Evolutionary conservation across 345 rosid species (phyloP), one percentile per base, ranked within the genome.

Genomic region (Punica granatum): DNA sequence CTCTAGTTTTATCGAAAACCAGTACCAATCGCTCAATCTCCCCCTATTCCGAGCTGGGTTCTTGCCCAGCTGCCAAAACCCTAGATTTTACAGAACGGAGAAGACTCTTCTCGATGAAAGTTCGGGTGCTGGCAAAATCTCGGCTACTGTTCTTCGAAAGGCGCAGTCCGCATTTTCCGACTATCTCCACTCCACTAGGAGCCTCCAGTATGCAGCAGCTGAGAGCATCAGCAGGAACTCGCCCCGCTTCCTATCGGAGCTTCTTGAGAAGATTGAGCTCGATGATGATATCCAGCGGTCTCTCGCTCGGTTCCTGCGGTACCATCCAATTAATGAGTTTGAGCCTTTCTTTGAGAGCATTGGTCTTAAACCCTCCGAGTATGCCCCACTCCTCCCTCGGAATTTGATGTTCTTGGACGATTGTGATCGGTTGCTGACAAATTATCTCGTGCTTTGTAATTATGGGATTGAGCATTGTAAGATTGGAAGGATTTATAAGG

Each of bases 301-400:
- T 0, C 53, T 90, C 43, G 32, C 79, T 3, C 87, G 87, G 71
- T 83, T 71, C 73, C 63, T 92, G 64, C 78, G 84, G 59, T 90
- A 84, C 68, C 84, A 86, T 56, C 98, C 97, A 43, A 84, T 90
- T 67, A 92, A 90, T 65, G 98, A 92, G 79, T 88, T 92, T 49
- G 97, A 92, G 67, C 95, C 91, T 5, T 92, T 90, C 83, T 85
- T 84, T 46, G 96, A 92, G 86, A 90, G 96, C 68, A 64, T 87
- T 54, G 98, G 98, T 41, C 66, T 92, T 73, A 74, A 80, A 33
- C 90, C 88, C 63, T 49, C 58, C 6, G 93, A 86, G 74, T 74
- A 76, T 64, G 15, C 61, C 11, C 51, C 77, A 26, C 68, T 88
- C 12, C 88, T 92, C 73, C 92, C 77, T 0, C 77, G 73, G 18